phyloP scores from a whole-genome alignment of 164 flowering plant species.

The Tetrastigma voinierianum region DNA sequence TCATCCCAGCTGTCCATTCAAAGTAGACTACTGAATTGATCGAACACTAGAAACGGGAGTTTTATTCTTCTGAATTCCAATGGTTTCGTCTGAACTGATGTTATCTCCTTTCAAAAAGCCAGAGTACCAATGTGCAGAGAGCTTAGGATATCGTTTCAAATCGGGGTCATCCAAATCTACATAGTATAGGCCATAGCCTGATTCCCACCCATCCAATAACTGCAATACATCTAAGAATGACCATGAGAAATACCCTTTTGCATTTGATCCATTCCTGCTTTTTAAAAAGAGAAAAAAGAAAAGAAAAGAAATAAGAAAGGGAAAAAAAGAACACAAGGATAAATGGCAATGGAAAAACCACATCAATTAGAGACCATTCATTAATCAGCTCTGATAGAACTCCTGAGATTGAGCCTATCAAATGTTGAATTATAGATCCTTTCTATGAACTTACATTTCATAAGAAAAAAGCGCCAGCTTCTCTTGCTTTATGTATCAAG shows the following conservation, averaged over 20 bases:
- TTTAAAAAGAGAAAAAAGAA: too few species aligned
- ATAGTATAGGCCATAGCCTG: slow-evolving; percentile 29
- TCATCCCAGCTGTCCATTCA: too few species aligned
- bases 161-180: slow-evolving; percentile 37
- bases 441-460: too few species aligned
- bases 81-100: neutral
- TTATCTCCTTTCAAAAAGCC: slow-evolving; percentile 21
- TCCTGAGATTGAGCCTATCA: too few species aligned
- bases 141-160: slow-evolving; percentile 34
- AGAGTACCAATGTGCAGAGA: slow-evolving; percentile 48
- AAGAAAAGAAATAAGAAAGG: too few species aligned
- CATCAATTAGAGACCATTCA: neutral
- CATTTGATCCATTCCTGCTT: slow-evolving; percentile 39
- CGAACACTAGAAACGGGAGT: neutral
- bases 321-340: neutral
- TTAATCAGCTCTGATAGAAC: too few species aligned
- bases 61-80: neutral
- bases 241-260: slow-evolving; percentile 46
- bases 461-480: too few species aligned
- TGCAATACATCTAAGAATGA: slow-evolving; percentile 40
- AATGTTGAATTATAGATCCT: too few species aligned
- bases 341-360: neutral
- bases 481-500: neutral
- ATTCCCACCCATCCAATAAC: slow-evolving; percentile 19
- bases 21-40: neutral